phyloP scores from a whole-genome alignment of 495 filamentous ascomycete genomes.

The Penicillium soppii region DNA sequence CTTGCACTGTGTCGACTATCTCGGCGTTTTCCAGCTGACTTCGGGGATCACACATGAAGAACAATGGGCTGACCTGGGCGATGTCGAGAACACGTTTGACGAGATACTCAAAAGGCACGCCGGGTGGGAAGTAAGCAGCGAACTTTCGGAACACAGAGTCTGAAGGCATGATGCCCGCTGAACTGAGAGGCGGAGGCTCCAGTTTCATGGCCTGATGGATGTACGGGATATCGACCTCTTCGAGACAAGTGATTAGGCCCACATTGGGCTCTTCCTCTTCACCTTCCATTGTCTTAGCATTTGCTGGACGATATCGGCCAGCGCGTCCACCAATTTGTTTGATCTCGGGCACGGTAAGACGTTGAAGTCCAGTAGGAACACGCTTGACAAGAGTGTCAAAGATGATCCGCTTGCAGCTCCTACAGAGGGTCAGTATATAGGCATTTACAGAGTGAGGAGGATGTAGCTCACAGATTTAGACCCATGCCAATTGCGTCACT shows the following conservation, averaged over 20 bases:
- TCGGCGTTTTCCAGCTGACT: conserved; percentile 65
- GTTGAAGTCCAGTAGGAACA: conserved; percentile 47
- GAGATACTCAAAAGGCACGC: conserved; percentile 75
- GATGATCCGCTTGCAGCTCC: conserved; percentile 85
- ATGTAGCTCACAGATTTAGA: conserved; percentile 68
- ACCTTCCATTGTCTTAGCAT: conserved; percentile 16
- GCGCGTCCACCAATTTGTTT: conserved; percentile 96
- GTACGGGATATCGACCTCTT: conserved; percentile 62
- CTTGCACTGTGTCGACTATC: conserved; percentile 61
- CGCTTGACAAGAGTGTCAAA: conserved; percentile 77
- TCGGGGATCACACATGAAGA: conserved; percentile 66
- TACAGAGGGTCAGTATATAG: conserved; percentile 24
- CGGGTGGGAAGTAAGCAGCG: conserved; percentile 71
- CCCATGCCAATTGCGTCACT: conserved; percentile 99
- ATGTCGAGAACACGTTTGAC: conserved; percentile 69
- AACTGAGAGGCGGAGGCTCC: conserved; percentile 63
- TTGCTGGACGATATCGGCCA: conserved; percentile 82
- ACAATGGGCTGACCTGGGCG: conserved; percentile 56
- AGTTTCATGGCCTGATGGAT: conserved; percentile 61
- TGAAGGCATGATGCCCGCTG: conserved; percentile 76
- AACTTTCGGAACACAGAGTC: conserved; percentile 65
- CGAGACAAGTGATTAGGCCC: conserved; percentile 80
- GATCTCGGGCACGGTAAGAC: conserved; percentile 69
- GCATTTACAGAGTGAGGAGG: neutral
- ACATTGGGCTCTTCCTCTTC: conserved; percentile 37